phyloP scores from a whole-genome alignment of 257 asterid species.

The Nicotiana noctiflora region DNA sequence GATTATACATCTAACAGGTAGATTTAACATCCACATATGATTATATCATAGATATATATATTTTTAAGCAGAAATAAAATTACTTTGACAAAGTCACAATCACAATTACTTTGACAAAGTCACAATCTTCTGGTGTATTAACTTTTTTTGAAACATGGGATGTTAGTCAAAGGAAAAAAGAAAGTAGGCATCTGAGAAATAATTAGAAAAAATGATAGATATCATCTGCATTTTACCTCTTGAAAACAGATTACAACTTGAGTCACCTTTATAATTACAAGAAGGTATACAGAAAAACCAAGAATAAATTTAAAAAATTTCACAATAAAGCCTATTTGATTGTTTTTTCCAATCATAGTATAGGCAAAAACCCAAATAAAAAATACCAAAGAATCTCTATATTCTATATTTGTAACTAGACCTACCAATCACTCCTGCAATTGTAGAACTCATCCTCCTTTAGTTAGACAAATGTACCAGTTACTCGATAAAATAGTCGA shows the following conservation, averaged over 20 bases:
- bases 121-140: too few relatives aligned
- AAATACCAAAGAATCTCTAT: not conserved
- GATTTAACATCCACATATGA: too few relatives aligned
- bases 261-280: not conserved
- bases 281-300: not conserved
- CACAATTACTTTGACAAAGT: too few relatives aligned
- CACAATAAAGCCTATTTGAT: not conserved
- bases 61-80: too few relatives aligned
- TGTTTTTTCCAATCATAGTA: not conserved
- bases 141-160: too few relatives aligned
- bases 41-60: too few relatives aligned
- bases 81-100: too few relatives aligned
- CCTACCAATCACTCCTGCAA: not conserved
- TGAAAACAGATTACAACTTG: not conserved
- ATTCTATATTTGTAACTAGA: not conserved
- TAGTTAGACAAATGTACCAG: not conserved
- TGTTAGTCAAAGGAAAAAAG: too few relatives aligned
- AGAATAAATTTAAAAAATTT: not conserved
- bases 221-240: not conserved
- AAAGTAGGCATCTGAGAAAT: not conserved
- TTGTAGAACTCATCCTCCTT: not conserved
- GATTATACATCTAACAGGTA: too few relatives aligned
- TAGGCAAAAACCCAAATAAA: not conserved
- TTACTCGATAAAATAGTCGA: not conserved
- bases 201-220: not conserved